Conservation (phyloP, 805 yeast genomes). For the Blastobotrys robertii region DNA sequence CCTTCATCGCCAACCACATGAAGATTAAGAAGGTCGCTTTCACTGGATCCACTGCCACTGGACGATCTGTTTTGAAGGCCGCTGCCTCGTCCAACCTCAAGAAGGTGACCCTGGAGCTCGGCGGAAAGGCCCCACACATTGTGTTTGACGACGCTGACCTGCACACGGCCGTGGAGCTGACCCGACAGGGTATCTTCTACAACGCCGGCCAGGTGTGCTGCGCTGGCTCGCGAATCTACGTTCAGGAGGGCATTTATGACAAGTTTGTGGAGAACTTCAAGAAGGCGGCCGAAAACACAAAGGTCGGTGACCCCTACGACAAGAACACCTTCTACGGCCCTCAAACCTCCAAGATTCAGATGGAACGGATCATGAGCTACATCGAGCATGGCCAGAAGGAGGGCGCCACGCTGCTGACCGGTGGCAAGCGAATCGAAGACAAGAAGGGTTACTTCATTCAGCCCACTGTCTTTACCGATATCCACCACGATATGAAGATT, state of each 20-base stretch:
- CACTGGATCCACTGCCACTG: slow-evolving; percentile 91
- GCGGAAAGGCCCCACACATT: slow-evolving; percentile 92
- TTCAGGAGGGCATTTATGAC: slow-evolving; percentile 78
- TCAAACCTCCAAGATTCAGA: slow-evolving; percentile 72
- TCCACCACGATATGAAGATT: slow-evolving; percentile 53
- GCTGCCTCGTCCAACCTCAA: slow-evolving; percentile 68
- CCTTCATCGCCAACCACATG: slow-evolving; percentile 52
- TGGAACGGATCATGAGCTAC: slow-evolving; percentile 62
- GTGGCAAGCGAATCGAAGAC: slow-evolving; percentile 51
- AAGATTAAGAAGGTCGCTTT: slow-evolving; percentile 81
- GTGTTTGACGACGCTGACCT: slow-evolving; percentile 81
- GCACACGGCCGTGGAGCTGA: slow-evolving; percentile 62
- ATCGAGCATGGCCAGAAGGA: slow-evolving; percentile 69
- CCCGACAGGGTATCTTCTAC: slow-evolving; percentile 74
- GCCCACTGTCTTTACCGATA: slow-evolving; percentile 73
- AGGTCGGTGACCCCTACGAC: slow-evolving; percentile 68
- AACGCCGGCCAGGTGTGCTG: slow-evolving; percentile 96
- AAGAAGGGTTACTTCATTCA: slow-evolving; percentile 53
- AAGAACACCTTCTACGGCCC: slow-evolving; percentile 77
- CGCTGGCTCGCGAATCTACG: slow-evolving; percentile 86
- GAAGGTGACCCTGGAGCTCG: slow-evolving; percentile 87
- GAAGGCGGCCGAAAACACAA: slow-evolving; percentile 36
- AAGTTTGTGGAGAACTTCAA: slow-evolving; percentile 51
- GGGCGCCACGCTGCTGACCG: slow-evolving; percentile 74
- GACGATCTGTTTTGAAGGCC: slow-evolving; percentile 65